A percentile compares a stretch with the other conserved stretches of the same genome.
phyloP scores from a whole-genome alignment of 805 yeast genomes.

The Pichia manshurica region DNA sequence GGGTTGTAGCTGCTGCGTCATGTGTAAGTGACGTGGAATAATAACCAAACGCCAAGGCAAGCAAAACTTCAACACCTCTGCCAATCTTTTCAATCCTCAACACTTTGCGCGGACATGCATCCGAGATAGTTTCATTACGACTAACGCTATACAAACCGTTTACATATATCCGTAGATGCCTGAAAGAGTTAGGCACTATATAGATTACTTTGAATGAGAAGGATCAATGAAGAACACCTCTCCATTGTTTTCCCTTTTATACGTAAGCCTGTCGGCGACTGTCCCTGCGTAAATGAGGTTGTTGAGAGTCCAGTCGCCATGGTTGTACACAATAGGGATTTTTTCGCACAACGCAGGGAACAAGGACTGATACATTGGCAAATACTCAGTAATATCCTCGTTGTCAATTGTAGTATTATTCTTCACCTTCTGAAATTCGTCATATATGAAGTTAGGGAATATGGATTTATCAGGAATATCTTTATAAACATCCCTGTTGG shows the following conservation, averaged over 20 bases:
- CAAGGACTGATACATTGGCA: conserved; percentile 42
- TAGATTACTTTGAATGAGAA: not conserved
- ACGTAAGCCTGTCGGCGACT: conserved; percentile 27
- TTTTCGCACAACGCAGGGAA: conserved; percentile 47
- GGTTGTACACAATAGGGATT: conserved; percentile 37
- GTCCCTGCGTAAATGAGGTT: conserved; percentile 40
- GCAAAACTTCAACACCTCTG: too few species aligned
- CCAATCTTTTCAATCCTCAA: too few species aligned
- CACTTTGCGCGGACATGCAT: too few species aligned
- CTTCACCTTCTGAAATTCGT: conserved; percentile 26
- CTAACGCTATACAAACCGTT: too few species aligned
- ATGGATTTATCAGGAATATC: conserved; percentile 27
- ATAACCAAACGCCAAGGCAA: too few species aligned
- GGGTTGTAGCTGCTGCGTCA: too few species aligned
- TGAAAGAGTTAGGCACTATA: too few species aligned
- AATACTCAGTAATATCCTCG: conserved; percentile 51
- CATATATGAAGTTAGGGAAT: conserved; percentile 48
- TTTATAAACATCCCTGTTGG: conserved; percentile 37
- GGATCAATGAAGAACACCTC: conserved; percentile 23
- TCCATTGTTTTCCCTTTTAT: conserved; percentile 23
- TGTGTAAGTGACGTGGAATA: too few species aligned
- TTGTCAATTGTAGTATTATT: conserved; percentile 34
- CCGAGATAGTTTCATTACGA: too few species aligned
- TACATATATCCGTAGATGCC: too few species aligned
- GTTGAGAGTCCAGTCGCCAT: conserved; percentile 45